Conservation (phyloP, 2,329 filamentous ascomycete genomes). For the Cladophialophora bantiana region DNA sequence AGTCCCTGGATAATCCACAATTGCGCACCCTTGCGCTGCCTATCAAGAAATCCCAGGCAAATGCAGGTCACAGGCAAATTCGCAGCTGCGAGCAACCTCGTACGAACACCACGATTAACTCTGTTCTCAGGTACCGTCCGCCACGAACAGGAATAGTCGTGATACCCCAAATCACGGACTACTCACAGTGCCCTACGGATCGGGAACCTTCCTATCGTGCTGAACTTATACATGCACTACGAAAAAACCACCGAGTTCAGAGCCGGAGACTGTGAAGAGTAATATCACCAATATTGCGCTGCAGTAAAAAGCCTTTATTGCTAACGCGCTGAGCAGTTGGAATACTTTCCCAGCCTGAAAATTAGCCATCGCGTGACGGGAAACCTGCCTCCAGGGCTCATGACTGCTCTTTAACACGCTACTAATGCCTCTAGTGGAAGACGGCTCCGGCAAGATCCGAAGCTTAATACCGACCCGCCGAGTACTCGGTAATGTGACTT, state of each 20-base stretch:
- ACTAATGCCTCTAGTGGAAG: neutral
- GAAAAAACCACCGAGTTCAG: too few relatives aligned
- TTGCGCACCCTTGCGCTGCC: too few relatives aligned
- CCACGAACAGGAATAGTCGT: constrained; percentile 4
- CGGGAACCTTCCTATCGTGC: neutral
- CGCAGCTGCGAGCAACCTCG: neutral
- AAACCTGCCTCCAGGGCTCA: neutral
- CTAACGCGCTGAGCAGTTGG: too few relatives aligned
- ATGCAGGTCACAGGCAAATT: neutral
- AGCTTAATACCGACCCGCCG: neutral
- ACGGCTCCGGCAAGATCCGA: neutral
- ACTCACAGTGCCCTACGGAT: neutral
- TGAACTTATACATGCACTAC: too few relatives aligned
- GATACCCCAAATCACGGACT: neutral
- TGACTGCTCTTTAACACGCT: too few relatives aligned
- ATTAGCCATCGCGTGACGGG: neutral
- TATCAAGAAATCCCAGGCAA: neutral
- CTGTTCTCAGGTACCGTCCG: neutral
- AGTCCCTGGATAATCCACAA: too few relatives aligned
- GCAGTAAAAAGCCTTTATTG: too few relatives aligned
- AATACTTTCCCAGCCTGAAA: neutral
- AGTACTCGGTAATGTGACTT: neutral
- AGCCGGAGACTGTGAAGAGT: too few relatives aligned
- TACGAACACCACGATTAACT: neutral
- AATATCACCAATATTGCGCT: too few relatives aligned